A percentile compares a stretch with the other conserved stretches of the same genome.
Conservation (phyloP, 176 grass and related monocot species). For the Bonia amplexicaulis region DNA sequence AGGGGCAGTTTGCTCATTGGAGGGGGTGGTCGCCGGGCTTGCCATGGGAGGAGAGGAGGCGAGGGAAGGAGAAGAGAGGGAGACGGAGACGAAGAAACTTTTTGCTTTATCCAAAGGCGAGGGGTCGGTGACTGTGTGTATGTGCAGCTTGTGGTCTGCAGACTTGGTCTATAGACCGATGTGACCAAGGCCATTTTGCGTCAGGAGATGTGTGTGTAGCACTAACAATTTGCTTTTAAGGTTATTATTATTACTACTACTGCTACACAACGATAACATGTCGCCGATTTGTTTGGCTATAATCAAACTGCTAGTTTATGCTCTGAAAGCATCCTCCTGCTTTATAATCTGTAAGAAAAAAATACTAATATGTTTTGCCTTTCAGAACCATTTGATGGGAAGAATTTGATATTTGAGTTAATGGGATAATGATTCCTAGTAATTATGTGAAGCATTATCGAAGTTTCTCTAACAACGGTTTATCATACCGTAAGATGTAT, state of each 20-base stretch:
- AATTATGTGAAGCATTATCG: neutral
- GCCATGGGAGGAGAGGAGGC: constrained; percentile 25
- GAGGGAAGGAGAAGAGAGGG: neutral
- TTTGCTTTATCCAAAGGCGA: constrained; percentile 14
- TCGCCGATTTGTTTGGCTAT: neutral
- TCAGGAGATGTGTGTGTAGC: neutral
- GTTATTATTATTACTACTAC: too few species aligned
- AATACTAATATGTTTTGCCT: neutral
- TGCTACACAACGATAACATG: neutral
- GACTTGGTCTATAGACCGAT: constrained; percentile 20
- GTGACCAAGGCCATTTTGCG: neutral
- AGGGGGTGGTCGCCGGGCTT: constrained; percentile 5
- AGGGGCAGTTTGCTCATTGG: neutral
- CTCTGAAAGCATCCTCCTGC: neutral
- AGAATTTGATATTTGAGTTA: neutral
- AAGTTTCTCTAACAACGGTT: neutral
- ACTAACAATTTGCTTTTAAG: neutral
- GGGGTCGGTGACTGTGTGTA: neutral
- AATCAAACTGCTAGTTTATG: neutral
- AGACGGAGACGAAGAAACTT: neutral
- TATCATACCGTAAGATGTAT: neutral
- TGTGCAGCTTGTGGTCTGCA: too few species aligned
- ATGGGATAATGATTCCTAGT: neutral
- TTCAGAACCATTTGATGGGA: neutral
- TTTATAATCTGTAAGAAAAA: neutral